Conservation (phyloP, 805 yeast genomes). For the Phaffomyces thermotolerans region DNA sequence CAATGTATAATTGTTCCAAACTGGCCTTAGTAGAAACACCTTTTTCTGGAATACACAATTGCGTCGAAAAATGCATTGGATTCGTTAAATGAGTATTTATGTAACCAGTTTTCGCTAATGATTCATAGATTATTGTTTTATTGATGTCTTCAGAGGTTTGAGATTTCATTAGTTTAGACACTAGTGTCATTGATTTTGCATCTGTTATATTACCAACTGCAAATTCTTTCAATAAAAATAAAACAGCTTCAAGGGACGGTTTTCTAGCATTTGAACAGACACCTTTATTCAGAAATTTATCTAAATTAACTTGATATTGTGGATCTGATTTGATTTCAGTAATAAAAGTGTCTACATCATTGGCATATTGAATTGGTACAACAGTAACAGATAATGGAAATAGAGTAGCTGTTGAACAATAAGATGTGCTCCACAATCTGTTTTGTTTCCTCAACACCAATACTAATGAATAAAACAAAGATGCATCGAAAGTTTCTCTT, state of each 20-base stretch:
- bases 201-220: slow-evolving; percentile 46
- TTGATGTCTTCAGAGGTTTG: slow-evolving; percentile 39
- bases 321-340: slow-evolving; percentile 21
- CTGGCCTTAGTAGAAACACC: slow-evolving; percentile 37
- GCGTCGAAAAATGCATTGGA: slow-evolving; percentile 46
- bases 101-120: slow-evolving; percentile 31
- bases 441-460: slow-evolving; percentile 44
- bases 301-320: slow-evolving; percentile 20
- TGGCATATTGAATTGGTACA: slow-evolving; percentile 33
- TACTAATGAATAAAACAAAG: slow-evolving; percentile 37
- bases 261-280: not conserved
- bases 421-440: slow-evolving; percentile 36
- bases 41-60: slow-evolving; percentile 37
- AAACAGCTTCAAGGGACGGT: slow-evolving; percentile 28
- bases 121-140: slow-evolving; percentile 44
- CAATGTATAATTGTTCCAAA: slow-evolving; percentile 36
- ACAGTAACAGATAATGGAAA: slow-evolving; percentile 38
- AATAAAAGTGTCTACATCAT: slow-evolving; percentile 27
- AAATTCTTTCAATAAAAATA: slow-evolving; percentile 46
- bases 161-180: slow-evolving; percentile 32
- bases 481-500: slow-evolving; percentile 15
- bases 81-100: slow-evolving; percentile 25
- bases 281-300: slow-evolving; percentile 14
- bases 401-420: slow-evolving; percentile 25
- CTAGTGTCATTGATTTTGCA: slow-evolving; percentile 41